A percentile compares a stretch with the other conserved stretches of the same genome.
These are phyloP conservation scores for Xanthoceras sorbifolium DNA, from an alignment of 345 rosid genomes.

Conservation along the genomic window DNA sequence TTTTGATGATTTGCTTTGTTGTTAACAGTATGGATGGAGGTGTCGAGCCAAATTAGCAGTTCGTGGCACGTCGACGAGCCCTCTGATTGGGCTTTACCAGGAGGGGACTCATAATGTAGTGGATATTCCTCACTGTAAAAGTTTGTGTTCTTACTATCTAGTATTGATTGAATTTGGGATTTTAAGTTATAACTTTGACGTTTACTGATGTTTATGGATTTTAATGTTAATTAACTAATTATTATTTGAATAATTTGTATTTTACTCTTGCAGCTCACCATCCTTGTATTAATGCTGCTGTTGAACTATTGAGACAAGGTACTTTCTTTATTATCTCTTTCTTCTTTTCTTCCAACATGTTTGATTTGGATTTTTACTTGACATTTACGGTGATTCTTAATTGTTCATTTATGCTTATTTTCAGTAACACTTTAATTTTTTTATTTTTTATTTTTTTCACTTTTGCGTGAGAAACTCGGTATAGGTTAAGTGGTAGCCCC, in stretches of 20 bases:
- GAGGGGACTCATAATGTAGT: slow-evolving; percentile 86
- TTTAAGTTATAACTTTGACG: background rate
- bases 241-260: slow-evolving; percentile 14
- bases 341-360: background rate
- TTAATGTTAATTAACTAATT: background rate
- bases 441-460: background rate
- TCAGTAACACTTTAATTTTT: background rate
- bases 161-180: background rate
- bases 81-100: slow-evolving; percentile 81
- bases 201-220: background rate
- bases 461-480: background rate
- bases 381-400: background rate
- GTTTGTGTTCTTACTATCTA: slow-evolving; percentile 28
- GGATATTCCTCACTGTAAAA: slow-evolving; percentile 85
- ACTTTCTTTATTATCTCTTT: background rate
- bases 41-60: slow-evolving; percentile 90
- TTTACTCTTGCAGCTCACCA: slow-evolving; percentile 72
- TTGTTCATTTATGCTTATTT: slow-evolving; percentile 5
- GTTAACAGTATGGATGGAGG: slow-evolving; percentile 84
- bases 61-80: slow-evolving; percentile 69
- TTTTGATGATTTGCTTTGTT: slow-evolving; percentile 22
- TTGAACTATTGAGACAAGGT: slow-evolving; percentile 83
- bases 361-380: background rate
- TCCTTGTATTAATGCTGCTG: slow-evolving; percentile 82
- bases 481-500: background rate